Conservation (phyloP, 495 filamentous ascomycete genomes). For the Penicillium manginii region DNA sequence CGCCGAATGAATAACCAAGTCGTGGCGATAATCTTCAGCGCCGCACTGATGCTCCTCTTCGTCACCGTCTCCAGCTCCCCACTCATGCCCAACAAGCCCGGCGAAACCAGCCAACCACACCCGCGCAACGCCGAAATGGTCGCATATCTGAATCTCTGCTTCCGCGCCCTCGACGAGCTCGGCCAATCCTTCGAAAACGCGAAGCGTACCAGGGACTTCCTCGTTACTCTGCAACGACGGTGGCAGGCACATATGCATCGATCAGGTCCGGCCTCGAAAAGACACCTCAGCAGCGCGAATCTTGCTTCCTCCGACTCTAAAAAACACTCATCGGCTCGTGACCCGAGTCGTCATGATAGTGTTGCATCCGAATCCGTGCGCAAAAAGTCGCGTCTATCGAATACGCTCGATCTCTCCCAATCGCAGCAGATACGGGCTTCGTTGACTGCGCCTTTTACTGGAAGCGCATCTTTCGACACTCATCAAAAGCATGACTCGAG, state of each 20-base stretch:
- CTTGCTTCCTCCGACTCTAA: slow-evolving; percentile 9
- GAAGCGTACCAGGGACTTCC: slow-evolving; percentile 48
- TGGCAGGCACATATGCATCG: slow-evolving; percentile 53
- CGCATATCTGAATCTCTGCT: slow-evolving; percentile 51
- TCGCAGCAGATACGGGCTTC: slow-evolving; percentile 8
- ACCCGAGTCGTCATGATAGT: neutral
- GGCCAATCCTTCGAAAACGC: slow-evolving; percentile 53
- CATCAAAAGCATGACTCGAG: slow-evolving; percentile 6
- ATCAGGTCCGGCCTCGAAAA: slow-evolving; percentile 39
- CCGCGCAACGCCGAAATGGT: slow-evolving; percentile 46
- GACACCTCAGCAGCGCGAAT: slow-evolving; percentile 37
- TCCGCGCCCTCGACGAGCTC: slow-evolving; percentile 50
- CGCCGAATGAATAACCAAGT: slow-evolving; percentile 55
- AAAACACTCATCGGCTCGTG: slow-evolving; percentile 1
- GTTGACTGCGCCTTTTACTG: slow-evolving; percentile 5
- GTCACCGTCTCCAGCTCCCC: slow-evolving; percentile 47
- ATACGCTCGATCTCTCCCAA: slow-evolving; percentile 9
- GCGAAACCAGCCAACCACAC: slow-evolving; percentile 26
- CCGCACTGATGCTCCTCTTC: slow-evolving; percentile 52
- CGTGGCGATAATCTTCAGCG: slow-evolving; percentile 55
- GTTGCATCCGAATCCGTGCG: slow-evolving; percentile 21
- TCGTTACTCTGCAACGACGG: slow-evolving; percentile 49
- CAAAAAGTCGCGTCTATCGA: slow-evolving; percentile 36
- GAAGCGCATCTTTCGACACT: slow-evolving; percentile 9
- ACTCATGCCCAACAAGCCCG: slow-evolving; percentile 22